Evolutionary conservation across 2,329 filamentous ascomycete species (phyloP), one percentile per base, ranked within the genome.

Genomic region (Beauveria medogensis): DNA sequence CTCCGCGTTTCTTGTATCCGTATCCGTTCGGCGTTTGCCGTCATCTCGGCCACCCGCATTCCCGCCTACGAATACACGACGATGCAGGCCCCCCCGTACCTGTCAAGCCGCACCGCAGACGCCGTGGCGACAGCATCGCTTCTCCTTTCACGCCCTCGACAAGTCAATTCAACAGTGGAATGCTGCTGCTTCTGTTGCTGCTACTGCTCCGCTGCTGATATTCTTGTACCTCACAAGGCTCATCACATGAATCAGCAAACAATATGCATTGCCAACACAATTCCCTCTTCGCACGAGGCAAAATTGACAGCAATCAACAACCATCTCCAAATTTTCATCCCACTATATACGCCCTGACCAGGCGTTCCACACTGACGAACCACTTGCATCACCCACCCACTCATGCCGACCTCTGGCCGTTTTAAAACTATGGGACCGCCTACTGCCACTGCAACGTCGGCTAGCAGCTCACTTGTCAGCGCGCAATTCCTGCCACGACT

Each of bases 341-440:
- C 26, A 18, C 24, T 18, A n/a, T 16, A 20, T 16, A 43, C 16
- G 6, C 40, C 37, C 26, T 22, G 24, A 20, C 37, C 28, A 8
- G 34, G 44, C 46, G 28, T 20, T 41, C 28, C 46, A 56, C 54
- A 40, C 37, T 22, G 28, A n/a, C 28, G 12, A 57, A 57, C 54
- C 6, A 28, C 54, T 37, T 28, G 28, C 40, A 37, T 47, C 54
- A 18, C 30, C 18, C 56, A 44, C 20, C 7, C 24, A 10, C 37
- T 3, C 16, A 20, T 34, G 16, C 16, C 41, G 8, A 34, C 30
- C 22, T 50, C 30, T 46, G n/a, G 47, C 47, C 47, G 56, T 59
- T 59, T 56, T 47, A 43, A 34, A 48, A 57, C 43, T 44, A 48
- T 48, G 43, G 55, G 55, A 44, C 55, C 44, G 22, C 55, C 18